These are phyloP conservation scores for Filosporella fistucella DNA, from an alignment of 495 filamentous ascomycete species.

Conservation along the genomic window DNA sequence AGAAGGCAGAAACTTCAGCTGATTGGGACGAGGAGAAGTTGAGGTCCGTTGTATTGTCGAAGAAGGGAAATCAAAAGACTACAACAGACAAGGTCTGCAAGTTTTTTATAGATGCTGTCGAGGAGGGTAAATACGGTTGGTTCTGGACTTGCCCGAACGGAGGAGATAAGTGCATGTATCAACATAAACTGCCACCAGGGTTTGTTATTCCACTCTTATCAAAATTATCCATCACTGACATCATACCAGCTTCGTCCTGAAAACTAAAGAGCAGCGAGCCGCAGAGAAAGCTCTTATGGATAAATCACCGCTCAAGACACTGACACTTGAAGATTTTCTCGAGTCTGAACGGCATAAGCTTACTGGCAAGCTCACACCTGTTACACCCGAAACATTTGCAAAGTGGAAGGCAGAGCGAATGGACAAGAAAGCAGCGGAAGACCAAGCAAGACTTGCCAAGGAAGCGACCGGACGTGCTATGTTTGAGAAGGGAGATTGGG, in stretches of 20 bases:
- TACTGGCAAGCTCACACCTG: conserved; percentile 83
- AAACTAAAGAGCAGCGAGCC: conserved; percentile 94
- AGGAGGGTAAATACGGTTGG: conserved; percentile 98
- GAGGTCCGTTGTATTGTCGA: conserved; percentile 81
- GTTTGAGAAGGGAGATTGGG: conserved; percentile 96
- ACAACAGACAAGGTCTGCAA: conserved; percentile 99
- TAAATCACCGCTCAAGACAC: conserved; percentile 88
- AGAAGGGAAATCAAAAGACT: conserved; percentile 94
- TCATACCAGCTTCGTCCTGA: conserved; percentile 74
- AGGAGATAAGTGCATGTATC: conserved; percentile 97
- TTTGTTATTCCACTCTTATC: conserved; percentile 37
- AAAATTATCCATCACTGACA: conserved; percentile 23
- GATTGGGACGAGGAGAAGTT: conserved; percentile 98
- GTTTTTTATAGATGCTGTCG: conserved; percentile 95
- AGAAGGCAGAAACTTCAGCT: conserved; percentile 88
- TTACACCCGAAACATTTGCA: conserved; percentile 86
- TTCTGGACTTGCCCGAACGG: conserved; percentile 98
- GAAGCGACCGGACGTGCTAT: conserved; percentile 91
- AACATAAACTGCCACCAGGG: conserved; percentile 90
- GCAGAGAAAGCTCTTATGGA: conserved; percentile 97
- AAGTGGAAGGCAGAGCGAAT: conserved; percentile 90
- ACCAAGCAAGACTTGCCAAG: conserved; percentile 81
- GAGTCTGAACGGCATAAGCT: conserved; percentile 93
- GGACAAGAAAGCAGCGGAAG: conserved; percentile 92
- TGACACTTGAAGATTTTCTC: conserved; percentile 96